These are phyloP conservation scores for Penicillium italicum DNA, from an alignment of 2,329 filamentous ascomycete species.

Conservation along the genomic window DNA sequence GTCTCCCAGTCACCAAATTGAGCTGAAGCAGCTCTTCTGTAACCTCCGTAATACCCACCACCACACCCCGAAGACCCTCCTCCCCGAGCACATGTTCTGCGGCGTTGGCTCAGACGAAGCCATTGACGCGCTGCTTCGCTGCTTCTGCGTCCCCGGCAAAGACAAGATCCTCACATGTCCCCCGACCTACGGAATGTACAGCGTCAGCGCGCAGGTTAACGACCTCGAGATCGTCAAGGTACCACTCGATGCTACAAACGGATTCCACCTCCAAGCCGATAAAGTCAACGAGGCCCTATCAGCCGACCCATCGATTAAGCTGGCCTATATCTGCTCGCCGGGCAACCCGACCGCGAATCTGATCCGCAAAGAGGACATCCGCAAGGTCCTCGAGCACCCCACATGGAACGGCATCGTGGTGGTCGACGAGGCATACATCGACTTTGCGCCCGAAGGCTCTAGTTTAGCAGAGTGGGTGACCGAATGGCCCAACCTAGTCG, in stretches of 20 bases:
- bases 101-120: slow-evolving; percentile 96
- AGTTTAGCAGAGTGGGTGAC: slow-evolving; percentile 87
- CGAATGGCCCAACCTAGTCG: slow-evolving; percentile 91
- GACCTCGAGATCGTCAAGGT: slow-evolving; percentile 82
- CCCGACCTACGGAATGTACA: slow-evolving; percentile 98
- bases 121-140: slow-evolving; percentile 88
- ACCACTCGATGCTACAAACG: slow-evolving; percentile 68
- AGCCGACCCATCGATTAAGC: slow-evolving; percentile 66
- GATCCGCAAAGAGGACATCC: slow-evolving; percentile 71
- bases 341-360: slow-evolving; percentile 88
- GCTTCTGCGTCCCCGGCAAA: slow-evolving; percentile 81
- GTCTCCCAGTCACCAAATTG: slow-evolving; percentile 65
- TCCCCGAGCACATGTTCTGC: slow-evolving; percentile 82
- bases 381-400: slow-evolving; percentile 72
- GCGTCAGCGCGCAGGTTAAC: slow-evolving; percentile 90
- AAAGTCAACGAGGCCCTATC: slow-evolving; percentile 66
- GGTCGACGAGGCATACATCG: slow-evolving; percentile 93
- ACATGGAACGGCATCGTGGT: slow-evolving; percentile 95
- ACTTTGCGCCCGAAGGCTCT: slow-evolving; percentile 76
- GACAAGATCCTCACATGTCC: slow-evolving; percentile 94
- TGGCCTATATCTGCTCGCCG: slow-evolving; percentile 89
- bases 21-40: slow-evolving; percentile 84
- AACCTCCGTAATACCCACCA: slow-evolving; percentile 75
- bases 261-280: slow-evolving; percentile 69
- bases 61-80: slow-evolving; percentile 70